Evolutionary conservation across 2,329 filamentous ascomycete genomes (phyloP).

Genomic region (Biscogniauxia sp.): DNA sequence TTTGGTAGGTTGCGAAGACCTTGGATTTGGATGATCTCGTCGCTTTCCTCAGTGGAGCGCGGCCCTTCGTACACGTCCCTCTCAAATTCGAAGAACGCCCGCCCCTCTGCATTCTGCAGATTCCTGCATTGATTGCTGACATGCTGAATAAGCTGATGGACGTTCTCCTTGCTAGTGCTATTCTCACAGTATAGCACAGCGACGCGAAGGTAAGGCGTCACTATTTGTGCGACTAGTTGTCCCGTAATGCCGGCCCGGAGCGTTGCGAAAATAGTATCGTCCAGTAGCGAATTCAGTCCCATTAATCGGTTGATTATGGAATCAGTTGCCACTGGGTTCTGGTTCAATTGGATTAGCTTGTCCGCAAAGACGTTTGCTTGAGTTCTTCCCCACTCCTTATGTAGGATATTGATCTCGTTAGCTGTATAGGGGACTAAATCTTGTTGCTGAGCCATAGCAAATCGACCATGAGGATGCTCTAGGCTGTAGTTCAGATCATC

Average conservation of each 20-base stretch:
- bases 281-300: conserved; percentile 48
- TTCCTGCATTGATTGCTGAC: conserved; percentile 42
- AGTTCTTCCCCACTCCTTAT: conserved; percentile 40
- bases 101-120: conserved; percentile 48
- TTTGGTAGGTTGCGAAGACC: conserved; percentile 35
- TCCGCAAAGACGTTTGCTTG: conserved; percentile 56
- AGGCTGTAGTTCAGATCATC: conserved; percentile 37
- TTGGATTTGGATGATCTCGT: conserved; percentile 29
- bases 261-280: conserved; percentile 50
- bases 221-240: conserved; percentile 44
- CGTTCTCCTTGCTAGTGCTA: conserved; percentile 34
- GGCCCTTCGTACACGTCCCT: conserved; percentile 34
- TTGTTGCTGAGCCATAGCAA: conserved; percentile 32
- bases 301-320: conserved; percentile 59
- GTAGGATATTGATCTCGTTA: conserved; percentile 46
- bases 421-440: conserved; percentile 44
- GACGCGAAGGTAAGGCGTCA: conserved; percentile 57
- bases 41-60: conserved; percentile 28
- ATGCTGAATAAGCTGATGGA: conserved; percentile 42
- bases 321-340: conserved; percentile 50
- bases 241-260: conserved; percentile 54
- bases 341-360: conserved; percentile 63
- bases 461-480: conserved; percentile 39
- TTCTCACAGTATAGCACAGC: conserved; percentile 52
- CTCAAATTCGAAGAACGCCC: conserved; percentile 47